A percentile compares a stretch with the other conserved stretches of the same genome.
Evolutionary conservation across 805 yeast genomes (phyloP).

Genomic region (Ogataea parapolymorpha): DNA sequence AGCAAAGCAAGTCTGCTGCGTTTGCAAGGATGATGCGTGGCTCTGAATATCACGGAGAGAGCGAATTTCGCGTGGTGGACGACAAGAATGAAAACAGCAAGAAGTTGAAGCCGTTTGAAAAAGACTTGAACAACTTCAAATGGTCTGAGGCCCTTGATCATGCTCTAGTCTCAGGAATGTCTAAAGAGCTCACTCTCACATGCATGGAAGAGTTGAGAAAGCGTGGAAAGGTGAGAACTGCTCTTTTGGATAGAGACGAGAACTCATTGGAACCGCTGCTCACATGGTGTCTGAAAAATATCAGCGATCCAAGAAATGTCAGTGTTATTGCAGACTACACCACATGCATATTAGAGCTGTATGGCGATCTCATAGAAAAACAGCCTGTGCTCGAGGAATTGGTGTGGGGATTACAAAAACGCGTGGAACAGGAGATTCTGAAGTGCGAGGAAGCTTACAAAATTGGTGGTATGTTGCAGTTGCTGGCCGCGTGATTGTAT

Average conservation of each 20-base stretch:
- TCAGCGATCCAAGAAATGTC: slow-evolving; percentile 77
- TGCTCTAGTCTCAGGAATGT: slow-evolving; percentile 75
- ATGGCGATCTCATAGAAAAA: slow-evolving; percentile 67
- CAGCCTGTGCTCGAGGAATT: slow-evolving; percentile 78
- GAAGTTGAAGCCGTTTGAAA: slow-evolving; percentile 78
- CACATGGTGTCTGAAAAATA: slow-evolving; percentile 71
- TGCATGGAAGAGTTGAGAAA: slow-evolving; percentile 82
- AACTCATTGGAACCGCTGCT: slow-evolving; percentile 74
- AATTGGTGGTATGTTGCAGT: slow-evolving; percentile 90
- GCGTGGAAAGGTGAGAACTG: slow-evolving; percentile 84
- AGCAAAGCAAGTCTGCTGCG: slow-evolving; percentile 51
- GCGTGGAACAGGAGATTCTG: slow-evolving; percentile 64
- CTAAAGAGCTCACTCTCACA: slow-evolving; percentile 76
- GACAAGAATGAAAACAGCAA: slow-evolving; percentile 51
- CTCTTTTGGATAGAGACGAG: slow-evolving; percentile 81
- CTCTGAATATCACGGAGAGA: slow-evolving; percentile 85
- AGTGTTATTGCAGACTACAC: slow-evolving; percentile 64
- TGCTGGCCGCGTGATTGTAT: slow-evolving; percentile 53
- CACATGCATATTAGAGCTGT: slow-evolving; percentile 67
- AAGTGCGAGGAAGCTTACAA: slow-evolving; percentile 85
- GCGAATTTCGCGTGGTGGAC: slow-evolving; percentile 67
- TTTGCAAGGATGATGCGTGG: slow-evolving; percentile 87
- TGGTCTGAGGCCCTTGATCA: slow-evolving; percentile 92
- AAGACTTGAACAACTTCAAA: slow-evolving; percentile 77
- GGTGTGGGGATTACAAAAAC: slow-evolving; percentile 55